phyloP scores from a whole-genome alignment of 257 asterid species.

The Plantago ovata region DNA sequence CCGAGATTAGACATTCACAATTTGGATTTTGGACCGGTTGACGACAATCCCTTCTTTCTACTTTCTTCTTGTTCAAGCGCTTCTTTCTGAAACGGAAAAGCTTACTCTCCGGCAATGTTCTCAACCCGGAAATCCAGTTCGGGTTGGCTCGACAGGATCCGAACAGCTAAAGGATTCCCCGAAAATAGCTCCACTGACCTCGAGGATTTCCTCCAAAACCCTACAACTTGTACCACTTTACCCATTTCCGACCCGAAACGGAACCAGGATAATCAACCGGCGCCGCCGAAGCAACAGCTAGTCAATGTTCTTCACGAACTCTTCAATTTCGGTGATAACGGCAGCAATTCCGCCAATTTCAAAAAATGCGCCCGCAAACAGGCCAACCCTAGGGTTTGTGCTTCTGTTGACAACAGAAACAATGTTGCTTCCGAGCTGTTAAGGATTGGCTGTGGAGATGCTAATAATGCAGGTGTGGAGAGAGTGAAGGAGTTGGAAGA shows the following conservation, averaged over 20 bases:
- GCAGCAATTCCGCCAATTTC: constrained; percentile 17
- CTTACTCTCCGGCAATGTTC: constrained; percentile 36
- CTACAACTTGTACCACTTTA: constrained; percentile 17
- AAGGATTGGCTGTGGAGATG: constrained; percentile 40
- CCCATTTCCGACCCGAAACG: constrained; percentile 18
- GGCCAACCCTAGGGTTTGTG: constrained; percentile 59
- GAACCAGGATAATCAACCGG: constrained; percentile 23
- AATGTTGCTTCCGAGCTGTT: constrained; percentile 20
- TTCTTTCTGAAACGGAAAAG: too few species aligned
- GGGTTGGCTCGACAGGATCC: constrained; percentile 78
- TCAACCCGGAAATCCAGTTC: constrained; percentile 54
- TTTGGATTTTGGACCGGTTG: too few species aligned
- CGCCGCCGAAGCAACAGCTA: constrained; percentile 28
- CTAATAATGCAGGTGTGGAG: constrained; percentile 43
- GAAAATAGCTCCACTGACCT: constrained; percentile 39
- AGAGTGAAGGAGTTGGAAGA: constrained; percentile 27
- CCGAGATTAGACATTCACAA: too few species aligned
- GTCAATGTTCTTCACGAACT: constrained; percentile 65
- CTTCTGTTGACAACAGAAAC: constrained; percentile 19
- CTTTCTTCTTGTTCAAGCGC: too few species aligned
- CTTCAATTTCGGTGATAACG: constrained; percentile 59
- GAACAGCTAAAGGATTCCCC: constrained; percentile 72
- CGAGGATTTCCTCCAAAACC: constrained; percentile 50
- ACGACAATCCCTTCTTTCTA: too few species aligned
- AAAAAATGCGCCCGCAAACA: constrained; percentile 66